Base-by-base conservation (phyloP, 139 green algal species). In the Desmodesmus armatus region DNA sequence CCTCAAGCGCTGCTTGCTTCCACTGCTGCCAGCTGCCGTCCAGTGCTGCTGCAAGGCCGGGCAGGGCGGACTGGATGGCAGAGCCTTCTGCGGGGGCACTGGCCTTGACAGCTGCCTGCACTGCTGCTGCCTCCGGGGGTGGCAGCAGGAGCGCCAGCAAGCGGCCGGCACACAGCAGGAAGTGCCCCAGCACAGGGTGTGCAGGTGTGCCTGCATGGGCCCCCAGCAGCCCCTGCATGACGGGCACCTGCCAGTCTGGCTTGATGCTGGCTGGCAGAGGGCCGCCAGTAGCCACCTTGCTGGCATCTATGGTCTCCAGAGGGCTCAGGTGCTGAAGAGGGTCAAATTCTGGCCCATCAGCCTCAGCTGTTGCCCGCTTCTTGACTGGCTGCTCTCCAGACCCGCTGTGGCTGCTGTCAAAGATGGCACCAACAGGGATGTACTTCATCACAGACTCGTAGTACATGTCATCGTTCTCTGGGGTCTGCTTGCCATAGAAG, bases 381-480 rank as follows among this genome's bases (percentile, higher is more conserved):
- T n/a, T n/a, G n/a, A n/a, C n/a, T n/a, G n/a, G n/a, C n/a, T n/a
- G n/a, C n/a, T n/a, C n/a, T n/a, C n/a, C n/a, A n/a, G n/a, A n/a
- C n/a, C n/a, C n/a, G n/a, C n/a, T n/a, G n/a, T n/a, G n/a, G n/a
- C n/a, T n/a, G n/a, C n/a, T n/a, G 33, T 33, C 67, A 53, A 76
- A 47, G 33, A 76, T 6, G 2, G 39, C 37, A 31, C 47, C 67
- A 21, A 47, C 33, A 19, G 75, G 75, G 23, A 70, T 35, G 75
- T 82, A 71, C 51, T 53, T 33, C 43, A 49, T 29, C 35, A 82
- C n/a, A 21, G 75, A 82, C 25, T 41, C 15, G 19, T 33, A 35
- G 75, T 82, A 82, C 6, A n/a, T 51, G 53, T 17, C 35, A 71
- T 82, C 75, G 23, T 29, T 69, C 75, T 82, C 49, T 29, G 51